Evolutionary conservation across 805 yeast genomes (phyloP), one percentile per base, ranked within the genome.

Genomic region (Nematodospora valgi): DNA sequence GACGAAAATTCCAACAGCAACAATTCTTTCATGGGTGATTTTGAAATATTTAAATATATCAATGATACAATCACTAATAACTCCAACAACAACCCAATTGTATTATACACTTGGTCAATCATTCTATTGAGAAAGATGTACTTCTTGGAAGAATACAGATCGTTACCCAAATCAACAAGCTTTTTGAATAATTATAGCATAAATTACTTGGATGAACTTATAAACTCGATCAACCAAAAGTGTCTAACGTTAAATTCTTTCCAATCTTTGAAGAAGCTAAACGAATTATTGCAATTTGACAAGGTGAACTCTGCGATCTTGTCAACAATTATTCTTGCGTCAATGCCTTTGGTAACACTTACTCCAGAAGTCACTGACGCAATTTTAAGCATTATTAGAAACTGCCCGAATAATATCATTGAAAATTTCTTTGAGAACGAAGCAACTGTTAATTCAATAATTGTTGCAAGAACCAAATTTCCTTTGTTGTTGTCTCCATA

Each of bases 51-150:
- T 39, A 49, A 54, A 20, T 33, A 50, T n/a, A 58, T 78, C 17
- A 70, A 76, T 36, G 51, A 57, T 1, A 46, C 59, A 4, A 51
- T 80, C 12, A 36, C 59, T 4, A 49, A 57, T 7, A 48, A 70
- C 1, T 54, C 62, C 13, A 56, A 53, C 9, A 39, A 57, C 2
- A 74, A 74, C 41, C 59, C 84, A 2, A 52, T 82, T 8, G 59
- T 80, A 1, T 52, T 76, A 28, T 82, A 81, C 49, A 71, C 77
- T 15, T 84, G 91, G 91, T 73, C 85, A 20, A 72, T 81, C 10
- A 54, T 79, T 8, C 51, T 79, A 8, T 75, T 76, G 44, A 60
- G 80, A 15, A 77, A 79, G 40, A 63, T 65, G 6, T 59, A 68
- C 14, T 48, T 72, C 3, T 47, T 73, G n/a, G 68, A 67, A 28